A percentile compares a stretch with the other conserved stretches of the same genome.
phyloP scores from a whole-genome alignment of 2,329 filamentous ascomycete genomes.

The Sporothrix globosa region DNA sequence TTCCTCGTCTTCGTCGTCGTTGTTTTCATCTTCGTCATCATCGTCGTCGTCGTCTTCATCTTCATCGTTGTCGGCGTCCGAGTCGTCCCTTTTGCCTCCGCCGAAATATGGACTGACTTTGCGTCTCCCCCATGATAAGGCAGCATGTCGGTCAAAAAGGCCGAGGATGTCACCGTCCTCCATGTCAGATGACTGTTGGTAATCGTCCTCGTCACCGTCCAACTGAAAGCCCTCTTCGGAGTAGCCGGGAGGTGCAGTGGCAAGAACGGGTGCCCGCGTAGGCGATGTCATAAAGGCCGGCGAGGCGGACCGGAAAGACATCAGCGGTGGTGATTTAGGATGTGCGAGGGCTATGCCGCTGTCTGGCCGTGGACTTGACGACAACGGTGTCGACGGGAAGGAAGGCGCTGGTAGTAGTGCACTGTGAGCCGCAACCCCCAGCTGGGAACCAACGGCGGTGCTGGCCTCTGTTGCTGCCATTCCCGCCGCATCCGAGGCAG shows the following conservation, averaged over 20 bases:
- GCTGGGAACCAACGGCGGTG: background rate
- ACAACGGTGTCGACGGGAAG: slow-evolving; percentile 6
- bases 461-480: background rate
- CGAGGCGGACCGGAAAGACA: slow-evolving; percentile 51
- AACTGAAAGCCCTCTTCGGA: slow-evolving; percentile 34
- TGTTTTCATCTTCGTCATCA: slow-evolving; percentile 48
- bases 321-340: slow-evolving; percentile 25
- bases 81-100: slow-evolving; percentile 48
- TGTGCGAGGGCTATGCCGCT: background rate
- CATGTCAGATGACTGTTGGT: slow-evolving; percentile 28
- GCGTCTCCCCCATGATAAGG: slow-evolving; percentile 45
- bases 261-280: slow-evolving; percentile 26
- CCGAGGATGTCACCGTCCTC: slow-evolving; percentile 59
- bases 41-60: slow-evolving; percentile 52
- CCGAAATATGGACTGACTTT: slow-evolving; percentile 48
- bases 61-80: slow-evolving; percentile 54
- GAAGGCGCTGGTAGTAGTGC: slow-evolving; percentile 5
- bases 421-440: background rate
- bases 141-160: slow-evolving; percentile 52
- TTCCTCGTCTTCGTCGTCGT: slow-evolving; percentile 53
- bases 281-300: slow-evolving; percentile 34
- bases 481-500: background rate
- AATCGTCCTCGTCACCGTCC: slow-evolving; percentile 50
- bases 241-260: slow-evolving; percentile 34
- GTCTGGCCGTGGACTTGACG: slow-evolving; percentile 22